Conservation (phyloP, 768 basidiomycete species). For the Floccularia luteovirens region DNA sequence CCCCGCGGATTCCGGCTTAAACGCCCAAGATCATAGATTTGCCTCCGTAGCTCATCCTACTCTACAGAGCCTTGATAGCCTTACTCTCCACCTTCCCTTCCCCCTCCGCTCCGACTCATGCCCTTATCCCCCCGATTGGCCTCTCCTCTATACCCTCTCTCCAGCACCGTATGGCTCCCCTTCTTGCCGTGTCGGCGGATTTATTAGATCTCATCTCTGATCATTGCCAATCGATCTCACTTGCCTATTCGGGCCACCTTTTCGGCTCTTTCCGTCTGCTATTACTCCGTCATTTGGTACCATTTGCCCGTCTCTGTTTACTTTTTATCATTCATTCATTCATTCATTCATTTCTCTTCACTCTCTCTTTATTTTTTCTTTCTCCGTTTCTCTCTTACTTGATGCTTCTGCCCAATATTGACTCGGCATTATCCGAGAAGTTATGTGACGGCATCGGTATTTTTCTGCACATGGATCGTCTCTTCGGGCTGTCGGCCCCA, state of each 20-base stretch:
- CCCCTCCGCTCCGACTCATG: conserved; percentile 37
- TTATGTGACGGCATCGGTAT: conserved; percentile 16
- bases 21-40: conserved; percentile 20
- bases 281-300: neutral
- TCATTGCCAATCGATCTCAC: conserved; percentile 10
- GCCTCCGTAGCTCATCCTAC: conserved; percentile 14
- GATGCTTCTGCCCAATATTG: conserved; percentile 1
- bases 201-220: conserved; percentile 26
- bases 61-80: conserved; percentile 29
- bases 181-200: conserved; percentile 38
- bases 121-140: conserved; percentile 41
- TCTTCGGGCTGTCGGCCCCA: conserved; percentile 5
- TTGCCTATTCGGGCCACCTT: neutral
- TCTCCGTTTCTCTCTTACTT: conserved; percentile 2
- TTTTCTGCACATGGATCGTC: conserved; percentile 15
- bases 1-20: conserved; percentile 21
- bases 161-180: conserved; percentile 27
- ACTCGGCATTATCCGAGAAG: conserved; percentile 17
- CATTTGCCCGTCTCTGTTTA: neutral
- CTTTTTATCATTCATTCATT: neutral
- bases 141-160: conserved; percentile 14
- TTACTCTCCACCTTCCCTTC: conserved; percentile 27
- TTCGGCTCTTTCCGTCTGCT: neutral
- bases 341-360: neutral
- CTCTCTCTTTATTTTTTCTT: conserved; percentile 2